phyloP scores from a whole-genome alignment of 1,284 basidiomycete species.

The Flammula alnicola region DNA sequence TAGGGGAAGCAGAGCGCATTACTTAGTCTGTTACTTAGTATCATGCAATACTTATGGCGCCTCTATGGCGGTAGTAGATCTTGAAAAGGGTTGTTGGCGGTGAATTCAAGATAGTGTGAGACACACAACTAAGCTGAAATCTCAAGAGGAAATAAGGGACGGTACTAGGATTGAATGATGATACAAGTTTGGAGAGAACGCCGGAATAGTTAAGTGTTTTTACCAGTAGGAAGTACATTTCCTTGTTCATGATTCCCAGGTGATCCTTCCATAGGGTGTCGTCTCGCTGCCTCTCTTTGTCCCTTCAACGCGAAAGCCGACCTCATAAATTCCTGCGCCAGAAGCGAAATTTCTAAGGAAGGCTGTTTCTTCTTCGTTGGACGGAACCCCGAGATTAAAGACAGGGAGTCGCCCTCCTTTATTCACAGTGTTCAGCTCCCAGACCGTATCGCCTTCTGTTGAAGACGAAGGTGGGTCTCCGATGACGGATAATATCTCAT shows the following conservation, averaged over 20 bases:
- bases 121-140: no score
- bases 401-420: slow-evolving; percentile 22
- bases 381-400: slow-evolving; percentile 44
- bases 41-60: no score
- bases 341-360: slow-evolving; percentile 38
- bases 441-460: slow-evolving; percentile 28
- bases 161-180: no score
- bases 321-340: slow-evolving; percentile 49
- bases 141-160: no score
- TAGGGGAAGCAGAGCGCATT: no score
- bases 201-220: no score
- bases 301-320: slow-evolving; percentile 48
- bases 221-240: no score
- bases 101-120: no score
- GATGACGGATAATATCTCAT: slow-evolving; percentile 50
- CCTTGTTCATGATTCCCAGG: slow-evolving; percentile 12
- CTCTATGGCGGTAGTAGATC: no score
- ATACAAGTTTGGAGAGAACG: no score
- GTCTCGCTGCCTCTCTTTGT: not conserved
- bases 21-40: no score
- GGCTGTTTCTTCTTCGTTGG: slow-evolving; percentile 37
- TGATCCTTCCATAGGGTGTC: slow-evolving; percentile 17
- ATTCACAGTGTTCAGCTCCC: slow-evolving; percentile 41
- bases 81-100: no score
- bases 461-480: slow-evolving; percentile 42